Conservation (phyloP, 805 yeast species). For the Starmerella kuoi region DNA sequence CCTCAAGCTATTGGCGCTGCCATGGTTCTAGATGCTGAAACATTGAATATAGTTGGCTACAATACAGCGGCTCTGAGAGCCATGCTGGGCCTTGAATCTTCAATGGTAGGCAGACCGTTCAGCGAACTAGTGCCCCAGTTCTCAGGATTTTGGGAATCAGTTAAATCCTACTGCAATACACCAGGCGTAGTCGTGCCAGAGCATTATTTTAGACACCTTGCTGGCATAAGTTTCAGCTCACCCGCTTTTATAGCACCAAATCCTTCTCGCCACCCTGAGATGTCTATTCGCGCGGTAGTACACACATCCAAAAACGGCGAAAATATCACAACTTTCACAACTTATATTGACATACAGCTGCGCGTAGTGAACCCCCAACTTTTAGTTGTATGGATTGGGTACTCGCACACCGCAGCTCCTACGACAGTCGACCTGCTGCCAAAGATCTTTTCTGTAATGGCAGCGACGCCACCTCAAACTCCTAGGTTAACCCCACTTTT, state of each 20-base stretch:
- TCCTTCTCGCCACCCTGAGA: conserved; percentile 14
- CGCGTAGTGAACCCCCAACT: conserved; percentile 51
- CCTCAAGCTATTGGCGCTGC: conserved; percentile 14
- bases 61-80: conserved; percentile 19
- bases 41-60: conserved; percentile 33
- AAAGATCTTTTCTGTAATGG: conserved; percentile 9
- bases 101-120: conserved; percentile 13
- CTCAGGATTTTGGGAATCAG: conserved; percentile 31
- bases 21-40: conserved; percentile 2
- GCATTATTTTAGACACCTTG: conserved; percentile 63
- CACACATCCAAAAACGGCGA: background rate
- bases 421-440: conserved; percentile 14
- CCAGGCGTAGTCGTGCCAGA: conserved; percentile 80
- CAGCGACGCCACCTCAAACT: conserved; percentile 2
- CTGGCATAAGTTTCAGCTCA: conserved; percentile 12
- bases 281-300: conserved; percentile 41
- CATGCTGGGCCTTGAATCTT: conserved; percentile 15
- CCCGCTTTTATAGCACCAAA: conserved; percentile 30
- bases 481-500: conserved; percentile 5
- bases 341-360: conserved; percentile 64
- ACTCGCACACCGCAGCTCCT: conserved; percentile 34
- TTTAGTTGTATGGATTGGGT: conserved; percentile 73
- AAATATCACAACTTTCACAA: conserved; percentile 33
- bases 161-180: conserved; percentile 30
- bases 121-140: conserved; percentile 22